Percentiles rank a stretch among this genome's conserved stretches.
Evolutionary conservation across 139 green algal species (phyloP).

Genomic region (Tetraselmis chui): DNA sequence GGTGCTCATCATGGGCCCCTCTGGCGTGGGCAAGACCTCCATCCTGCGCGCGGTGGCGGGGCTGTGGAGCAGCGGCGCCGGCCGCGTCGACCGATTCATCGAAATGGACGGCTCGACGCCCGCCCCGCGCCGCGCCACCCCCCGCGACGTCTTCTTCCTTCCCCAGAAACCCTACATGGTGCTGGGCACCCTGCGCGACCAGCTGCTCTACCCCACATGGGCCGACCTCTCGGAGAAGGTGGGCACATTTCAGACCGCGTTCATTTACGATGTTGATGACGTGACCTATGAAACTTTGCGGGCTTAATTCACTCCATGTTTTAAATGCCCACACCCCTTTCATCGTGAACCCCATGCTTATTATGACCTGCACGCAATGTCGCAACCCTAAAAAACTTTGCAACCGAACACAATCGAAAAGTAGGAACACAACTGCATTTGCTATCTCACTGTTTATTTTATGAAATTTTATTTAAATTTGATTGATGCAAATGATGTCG

Average conservation of each 20-base stretch:
- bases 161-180: conserved; percentile 96
- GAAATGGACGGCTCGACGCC: conserved; percentile 28
- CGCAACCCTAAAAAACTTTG: too few relatives aligned
- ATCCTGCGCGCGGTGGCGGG: conserved; percentile 83
- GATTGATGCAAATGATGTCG: too few relatives aligned
- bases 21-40: conserved; percentile 85
- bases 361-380: too few relatives aligned
- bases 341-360: too few relatives aligned
- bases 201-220: conserved; percentile 84
- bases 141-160: conserved; percentile 66
- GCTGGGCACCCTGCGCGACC: conserved; percentile 79
- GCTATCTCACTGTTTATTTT: too few relatives aligned
- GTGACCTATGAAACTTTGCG: too few relatives aligned
- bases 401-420: too few relatives aligned
- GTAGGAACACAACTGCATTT: too few relatives aligned
- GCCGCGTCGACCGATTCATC: conserved; percentile 43
- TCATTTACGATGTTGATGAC: too few relatives aligned
- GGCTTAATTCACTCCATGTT: too few relatives aligned
- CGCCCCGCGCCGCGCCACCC: background rate
- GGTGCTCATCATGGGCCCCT: conserved; percentile 86
- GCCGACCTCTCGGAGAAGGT: conserved; percentile 5
- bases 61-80: conserved; percentile 73
- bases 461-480: background rate
- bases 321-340: too few relatives aligned
- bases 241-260: too few relatives aligned